A percentile compares a stretch with the other conserved stretches of the same genome.
These are phyloP conservation scores for Candida sphagnicola DNA, from an alignment of 805 yeast species.

Conservation along the genomic window DNA sequence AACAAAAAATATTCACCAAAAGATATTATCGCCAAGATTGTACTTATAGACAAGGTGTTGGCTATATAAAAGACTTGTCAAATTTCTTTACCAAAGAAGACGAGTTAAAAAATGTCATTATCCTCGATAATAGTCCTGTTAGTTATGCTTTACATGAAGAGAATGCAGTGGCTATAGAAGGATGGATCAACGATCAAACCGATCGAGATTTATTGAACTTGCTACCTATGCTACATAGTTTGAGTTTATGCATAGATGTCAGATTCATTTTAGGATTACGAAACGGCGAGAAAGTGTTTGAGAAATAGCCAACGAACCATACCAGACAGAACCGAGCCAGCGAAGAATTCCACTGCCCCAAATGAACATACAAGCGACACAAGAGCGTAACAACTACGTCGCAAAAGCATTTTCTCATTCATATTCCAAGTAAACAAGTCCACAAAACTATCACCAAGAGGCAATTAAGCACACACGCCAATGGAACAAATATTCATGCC, in stretches of 20 bases:
- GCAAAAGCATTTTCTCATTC: no score
- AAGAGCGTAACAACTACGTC: no score
- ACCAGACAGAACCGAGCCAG: no score
- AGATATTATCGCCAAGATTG: conserved; percentile 81
- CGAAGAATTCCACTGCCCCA: no score
- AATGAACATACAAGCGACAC: no score
- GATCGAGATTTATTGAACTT: conserved; percentile 80
- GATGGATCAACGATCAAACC: conserved; percentile 97
- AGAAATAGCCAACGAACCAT: conserved; percentile 20
- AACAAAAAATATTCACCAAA: conserved; percentile 34
- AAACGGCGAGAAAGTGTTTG: conserved; percentile 64
- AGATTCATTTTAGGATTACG: conserved; percentile 71
- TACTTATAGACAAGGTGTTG: conserved; percentile 69
- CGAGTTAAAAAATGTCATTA: conserved; percentile 66
- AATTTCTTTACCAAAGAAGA: conserved; percentile 54
- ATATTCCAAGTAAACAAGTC: no score
- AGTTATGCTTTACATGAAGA: conserved; percentile 79
- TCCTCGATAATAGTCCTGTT: conserved; percentile 90
- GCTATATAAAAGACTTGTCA: conserved; percentile 60
- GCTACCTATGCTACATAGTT: conserved; percentile 72
- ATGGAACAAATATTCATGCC: not conserved
- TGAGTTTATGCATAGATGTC: conserved; percentile 82
- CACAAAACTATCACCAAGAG: no score
- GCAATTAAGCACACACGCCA: no score
- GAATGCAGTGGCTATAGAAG: conserved; percentile 91